Conservation (phyloP, 305 asterid genomes). For the Fraxinus paxiana region DNA sequence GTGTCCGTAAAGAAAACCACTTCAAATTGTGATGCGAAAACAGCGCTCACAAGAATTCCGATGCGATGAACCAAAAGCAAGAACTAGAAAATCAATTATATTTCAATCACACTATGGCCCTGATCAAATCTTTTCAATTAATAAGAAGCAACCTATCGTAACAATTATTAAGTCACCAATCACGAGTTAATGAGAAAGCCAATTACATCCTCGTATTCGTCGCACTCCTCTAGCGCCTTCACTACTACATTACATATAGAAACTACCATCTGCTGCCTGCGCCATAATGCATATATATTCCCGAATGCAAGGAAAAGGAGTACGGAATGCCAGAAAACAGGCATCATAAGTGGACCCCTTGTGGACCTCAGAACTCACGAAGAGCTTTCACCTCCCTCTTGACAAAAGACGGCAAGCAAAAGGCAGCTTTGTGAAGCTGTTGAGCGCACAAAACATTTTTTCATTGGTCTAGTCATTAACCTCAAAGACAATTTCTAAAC, state of each 20-base stretch:
- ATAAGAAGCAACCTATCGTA: neutral
- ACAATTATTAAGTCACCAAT: neutral
- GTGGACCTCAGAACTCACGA: constrained; percentile 17
- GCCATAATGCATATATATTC: neutral
- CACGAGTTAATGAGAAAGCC: neutral
- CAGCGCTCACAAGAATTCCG: neutral
- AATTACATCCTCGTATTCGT: neutral
- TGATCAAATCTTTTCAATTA: neutral
- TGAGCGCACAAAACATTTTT: constrained; percentile 3
- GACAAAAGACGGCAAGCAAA: constrained; percentile 77
- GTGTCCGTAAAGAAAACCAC: neutral
- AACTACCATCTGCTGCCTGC: neutral
- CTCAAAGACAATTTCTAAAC: neutral
- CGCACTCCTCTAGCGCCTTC: neutral
- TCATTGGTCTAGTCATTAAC: neutral
- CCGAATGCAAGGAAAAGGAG: neutral
- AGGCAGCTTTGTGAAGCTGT: constrained; percentile 88
- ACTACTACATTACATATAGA: neutral
- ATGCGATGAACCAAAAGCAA: neutral
- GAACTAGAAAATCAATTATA: neutral
- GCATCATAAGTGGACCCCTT: neutral
- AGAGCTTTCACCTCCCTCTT: constrained; percentile 80
- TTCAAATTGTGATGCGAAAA: neutral
- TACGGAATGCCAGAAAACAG: neutral
- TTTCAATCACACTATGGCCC: neutral